Conservation (phyloP, 345 rosid species). For the Brassica nigra region DNA sequence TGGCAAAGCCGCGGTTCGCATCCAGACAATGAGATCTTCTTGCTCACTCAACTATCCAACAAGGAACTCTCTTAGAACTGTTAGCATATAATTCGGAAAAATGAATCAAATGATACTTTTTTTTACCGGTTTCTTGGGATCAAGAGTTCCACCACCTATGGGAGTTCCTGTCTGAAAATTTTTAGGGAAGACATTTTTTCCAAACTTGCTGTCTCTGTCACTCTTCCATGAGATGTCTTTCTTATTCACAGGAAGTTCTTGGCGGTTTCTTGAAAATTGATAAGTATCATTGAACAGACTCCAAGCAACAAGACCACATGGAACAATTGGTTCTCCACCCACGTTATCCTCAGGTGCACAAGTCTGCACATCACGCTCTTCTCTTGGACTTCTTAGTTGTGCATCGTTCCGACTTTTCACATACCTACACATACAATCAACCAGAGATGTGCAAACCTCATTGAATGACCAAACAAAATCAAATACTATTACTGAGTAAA, state of each 20-base stretch:
- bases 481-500: background rate
- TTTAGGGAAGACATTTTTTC: conserved; percentile 69
- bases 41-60: conserved; percentile 75
- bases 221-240: conserved; percentile 87
- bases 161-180: conserved; percentile 66
- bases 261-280: conserved; percentile 51
- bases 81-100: conserved; percentile 1
- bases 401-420: conserved; percentile 87
- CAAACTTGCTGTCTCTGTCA: conserved; percentile 83
- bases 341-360: conserved; percentile 73
- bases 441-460: conserved; percentile 2
- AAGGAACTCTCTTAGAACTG: background rate
- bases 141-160: conserved; percentile 59
- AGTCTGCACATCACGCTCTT: conserved; percentile 42
- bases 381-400: conserved; percentile 49
- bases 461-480: too few relatives aligned
- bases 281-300: conserved; percentile 95
- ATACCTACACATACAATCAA: conserved; percentile 57
- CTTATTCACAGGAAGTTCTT: conserved; percentile 62
- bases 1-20: conserved; percentile 97
- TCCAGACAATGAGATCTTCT: conserved; percentile 96
- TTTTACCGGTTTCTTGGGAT: conserved; percentile 47
- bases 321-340: conserved; percentile 55
- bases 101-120: background rate
- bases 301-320: conserved; percentile 99